Conservation (phyloP, 352 stramenopile species). For the Globisporangium nagaii region DNA sequence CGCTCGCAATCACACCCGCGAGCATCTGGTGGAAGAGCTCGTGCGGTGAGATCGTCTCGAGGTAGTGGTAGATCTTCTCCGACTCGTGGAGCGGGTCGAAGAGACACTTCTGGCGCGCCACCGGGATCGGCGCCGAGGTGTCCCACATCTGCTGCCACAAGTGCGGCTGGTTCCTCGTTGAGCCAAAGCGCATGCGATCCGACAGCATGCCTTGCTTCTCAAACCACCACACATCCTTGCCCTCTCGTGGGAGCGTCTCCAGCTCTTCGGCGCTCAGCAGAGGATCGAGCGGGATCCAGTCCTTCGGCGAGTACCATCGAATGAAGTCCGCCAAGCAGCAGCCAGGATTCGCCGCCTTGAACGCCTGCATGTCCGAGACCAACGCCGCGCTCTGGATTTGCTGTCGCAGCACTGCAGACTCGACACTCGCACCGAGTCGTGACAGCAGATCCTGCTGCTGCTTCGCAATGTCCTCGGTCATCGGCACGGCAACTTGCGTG, state of each 20-base stretch:
- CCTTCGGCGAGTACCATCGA: slow-evolving; percentile 79
- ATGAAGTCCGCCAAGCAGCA: slow-evolving; percentile 75
- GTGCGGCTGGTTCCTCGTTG: slow-evolving; percentile 37
- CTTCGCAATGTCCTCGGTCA: slow-evolving; percentile 77
- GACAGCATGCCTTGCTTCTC: slow-evolving; percentile 62
- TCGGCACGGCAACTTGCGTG: slow-evolving; percentile 59
- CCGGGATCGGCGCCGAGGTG: slow-evolving; percentile 35
- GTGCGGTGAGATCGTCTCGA: slow-evolving; percentile 72
- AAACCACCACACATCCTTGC: slow-evolving; percentile 61
- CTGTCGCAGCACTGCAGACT: slow-evolving; percentile 64
- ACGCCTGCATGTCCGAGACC: slow-evolving; percentile 82
- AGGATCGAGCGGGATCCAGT: slow-evolving; percentile 56
- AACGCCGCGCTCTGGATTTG: slow-evolving; percentile 69
- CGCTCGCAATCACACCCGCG: slow-evolving; percentile 48
- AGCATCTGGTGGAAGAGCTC: slow-evolving; percentile 83
- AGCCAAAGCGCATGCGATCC: slow-evolving; percentile 56
- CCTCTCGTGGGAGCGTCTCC: slow-evolving; percentile 32
- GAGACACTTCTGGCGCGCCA: slow-evolving; percentile 55
- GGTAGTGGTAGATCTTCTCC: slow-evolving; percentile 78
- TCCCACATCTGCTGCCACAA: slow-evolving; percentile 81
- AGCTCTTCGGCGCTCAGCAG: slow-evolving; percentile 12
- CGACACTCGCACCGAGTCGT: slow-evolving; percentile 51
- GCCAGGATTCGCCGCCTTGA: slow-evolving; percentile 74
- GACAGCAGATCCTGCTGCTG: slow-evolving; percentile 73
- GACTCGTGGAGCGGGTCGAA: slow-evolving; percentile 73